Base-by-base conservation (phyloP, 352 stramenopile genomes). In the Pythium myriotylum region DNA sequence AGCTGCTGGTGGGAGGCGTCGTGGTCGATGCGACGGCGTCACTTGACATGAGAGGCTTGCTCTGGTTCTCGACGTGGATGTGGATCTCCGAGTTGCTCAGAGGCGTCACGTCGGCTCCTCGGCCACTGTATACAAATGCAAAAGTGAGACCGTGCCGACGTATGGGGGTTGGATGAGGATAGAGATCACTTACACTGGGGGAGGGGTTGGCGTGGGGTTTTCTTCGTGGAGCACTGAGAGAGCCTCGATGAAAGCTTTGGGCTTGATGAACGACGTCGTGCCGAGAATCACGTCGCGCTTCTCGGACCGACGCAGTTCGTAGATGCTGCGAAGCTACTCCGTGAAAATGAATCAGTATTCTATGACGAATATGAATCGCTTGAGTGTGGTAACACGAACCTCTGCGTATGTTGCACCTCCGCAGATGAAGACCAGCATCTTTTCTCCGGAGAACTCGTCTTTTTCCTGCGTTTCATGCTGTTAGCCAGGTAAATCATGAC, bases 361-460 rank as follows among this genome's bases (percentile, higher is more conserved):
- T 49, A 19, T 50, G 24, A 10, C 33, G 27, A 35, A 46, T 29
- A 43, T 4, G 3, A 19, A 56, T 6, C 47, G 33, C 14, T 27
- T 42, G 17, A 16, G 45, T 22, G 32, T 8, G 47, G 13, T 10
- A 35, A 35, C 17, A 40, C 46, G 12, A 74, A 99, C 75, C 81
- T 99, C 96, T 0, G 89, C 95, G 70, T 97, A 98, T 19, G 91
- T 93, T 51, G 96, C 86, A 1, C 97, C 97, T 27, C 96, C 97
- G 19, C 87, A 87, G 32, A 98, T 84, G 54, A 98, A 99, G 6
- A 99, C 91, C 64, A 99, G 91, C 68, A 97, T 87, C 61, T 98
- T 95, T 53, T 95, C 91, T 26, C 87, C 86, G 2, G 62, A 70
- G 52, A 92, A 91, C 0, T 23, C 48, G 8, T 84, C 81, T 26